Conservation (phyloP, 495 filamentous ascomycete genomes). For the Xylona heveae region DNA sequence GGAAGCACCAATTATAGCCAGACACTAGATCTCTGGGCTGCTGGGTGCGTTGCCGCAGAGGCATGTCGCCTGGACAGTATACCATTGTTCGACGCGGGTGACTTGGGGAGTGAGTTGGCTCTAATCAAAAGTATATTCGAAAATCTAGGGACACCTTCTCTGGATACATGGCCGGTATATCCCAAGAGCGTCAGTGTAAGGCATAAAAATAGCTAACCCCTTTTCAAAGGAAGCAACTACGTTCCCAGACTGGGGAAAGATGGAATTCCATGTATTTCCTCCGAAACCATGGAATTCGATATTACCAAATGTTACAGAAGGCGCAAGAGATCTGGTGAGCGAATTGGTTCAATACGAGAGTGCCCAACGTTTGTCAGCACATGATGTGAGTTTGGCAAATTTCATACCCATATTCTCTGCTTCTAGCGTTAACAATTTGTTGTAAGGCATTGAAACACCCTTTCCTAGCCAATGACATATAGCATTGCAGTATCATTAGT, state of each 20-base stretch:
- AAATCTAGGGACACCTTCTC: conserved; percentile 65
- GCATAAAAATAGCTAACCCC: conserved; percentile 6
- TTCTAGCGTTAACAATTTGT: neutral
- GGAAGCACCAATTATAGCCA: conserved; percentile 50
- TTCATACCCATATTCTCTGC: neutral
- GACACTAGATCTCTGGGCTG: conserved; percentile 73
- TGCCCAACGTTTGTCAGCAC: conserved; percentile 23
- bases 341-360: conserved; percentile 36
- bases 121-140: conserved; percentile 80
- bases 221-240: conserved; percentile 25
- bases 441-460: conserved; percentile 4
- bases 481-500: too few species aligned
- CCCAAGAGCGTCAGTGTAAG: neutral
- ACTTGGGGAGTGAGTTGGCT: conserved; percentile 78
- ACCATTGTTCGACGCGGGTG: conserved; percentile 64
- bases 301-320: conserved; percentile 24
- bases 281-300: conserved; percentile 29
- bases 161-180: conserved; percentile 51
- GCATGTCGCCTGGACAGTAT: conserved; percentile 19
- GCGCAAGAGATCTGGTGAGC: conserved; percentile 30
- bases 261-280: conserved; percentile 33
- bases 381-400: conserved; percentile 20
- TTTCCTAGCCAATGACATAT: too few species aligned
- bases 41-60: conserved; percentile 65
- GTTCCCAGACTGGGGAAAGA: conserved; percentile 47